Evolutionary conservation across 108 stramenopile species (phyloP).

Genomic region (Nitzschia inconspicua): DNA sequence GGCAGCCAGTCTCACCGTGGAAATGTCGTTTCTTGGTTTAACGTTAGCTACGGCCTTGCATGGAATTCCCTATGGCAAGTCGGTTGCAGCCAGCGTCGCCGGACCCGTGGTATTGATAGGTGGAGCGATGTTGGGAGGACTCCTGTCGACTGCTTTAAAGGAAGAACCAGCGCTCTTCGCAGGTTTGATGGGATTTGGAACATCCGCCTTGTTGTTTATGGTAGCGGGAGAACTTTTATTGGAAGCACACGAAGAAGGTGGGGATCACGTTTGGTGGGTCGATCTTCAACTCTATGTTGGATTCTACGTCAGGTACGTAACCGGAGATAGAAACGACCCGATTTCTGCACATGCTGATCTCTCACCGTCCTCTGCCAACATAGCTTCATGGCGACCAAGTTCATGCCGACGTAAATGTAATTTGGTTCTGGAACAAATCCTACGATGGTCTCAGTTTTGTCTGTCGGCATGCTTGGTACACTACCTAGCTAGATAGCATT

Average conservation of each 20-base stretch:
- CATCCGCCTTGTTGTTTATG: constrained; percentile 17
- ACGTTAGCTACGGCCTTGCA: constrained; percentile 10
- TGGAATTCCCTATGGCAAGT: not conserved
- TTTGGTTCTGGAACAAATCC: too few species aligned
- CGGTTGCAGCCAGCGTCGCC: not conserved
- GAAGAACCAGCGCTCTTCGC: not conserved
- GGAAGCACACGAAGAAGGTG: constrained; percentile 15
- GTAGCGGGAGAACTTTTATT: constrained; percentile 22
- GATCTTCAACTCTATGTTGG: constrained; percentile 19
- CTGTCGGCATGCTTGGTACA: too few species aligned
- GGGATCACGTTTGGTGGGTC: constrained; percentile 24
- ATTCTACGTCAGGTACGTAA: too few species aligned
- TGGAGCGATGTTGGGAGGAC: constrained; percentile 3
- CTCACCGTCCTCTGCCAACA: too few species aligned
- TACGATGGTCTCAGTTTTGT: too few species aligned
- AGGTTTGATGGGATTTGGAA: constrained; percentile 12
- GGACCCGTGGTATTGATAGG: constrained; percentile 7
- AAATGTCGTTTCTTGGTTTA: constrained; percentile 15
- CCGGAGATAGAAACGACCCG: too few species aligned
- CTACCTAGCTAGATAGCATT: too few species aligned
- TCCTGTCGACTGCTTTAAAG: not conserved
- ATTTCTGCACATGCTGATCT: too few species aligned
- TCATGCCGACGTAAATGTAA: too few species aligned
- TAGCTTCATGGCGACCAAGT: too few species aligned
- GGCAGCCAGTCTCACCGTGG: constrained; percentile 6